phyloP scores from a whole-genome alignment of 768 basidiomycete species.

The Terana coerulea region DNA sequence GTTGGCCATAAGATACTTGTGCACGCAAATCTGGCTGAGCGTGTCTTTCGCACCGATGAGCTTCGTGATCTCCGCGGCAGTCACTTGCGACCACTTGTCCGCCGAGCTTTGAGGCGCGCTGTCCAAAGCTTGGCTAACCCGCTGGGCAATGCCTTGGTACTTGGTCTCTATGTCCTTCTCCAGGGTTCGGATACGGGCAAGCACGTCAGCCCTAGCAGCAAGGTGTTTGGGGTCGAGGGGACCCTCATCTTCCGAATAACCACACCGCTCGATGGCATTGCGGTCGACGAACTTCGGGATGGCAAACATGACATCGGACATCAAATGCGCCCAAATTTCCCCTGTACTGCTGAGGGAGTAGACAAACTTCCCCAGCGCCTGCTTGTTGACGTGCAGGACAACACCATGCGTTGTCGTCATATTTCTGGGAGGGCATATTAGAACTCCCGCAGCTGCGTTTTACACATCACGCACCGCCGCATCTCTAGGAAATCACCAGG shows the following conservation, averaged over 20 bases:
- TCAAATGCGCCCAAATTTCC: conserved; percentile 45
- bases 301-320: conserved; percentile 54
- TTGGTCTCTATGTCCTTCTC: conserved; percentile 42
- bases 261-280: conserved; percentile 48
- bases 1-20: conserved; percentile 61
- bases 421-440: conserved; percentile 8
- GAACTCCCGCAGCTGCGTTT: too few relatives aligned
- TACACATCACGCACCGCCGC: conserved; percentile 21
- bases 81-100: conserved; percentile 51
- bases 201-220: conserved; percentile 60
- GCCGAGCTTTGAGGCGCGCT: conserved; percentile 41
- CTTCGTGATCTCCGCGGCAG: conserved; percentile 48
- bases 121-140: conserved; percentile 36
- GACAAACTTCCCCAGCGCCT: conserved; percentile 1
- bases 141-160: conserved; percentile 30
- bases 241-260: conserved; percentile 25
- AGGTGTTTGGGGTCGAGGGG: conserved; percentile 28
- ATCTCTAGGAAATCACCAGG: conserved; percentile 30
- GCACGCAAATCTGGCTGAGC: conserved; percentile 47
- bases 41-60: conserved; percentile 20
- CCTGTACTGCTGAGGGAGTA: conserved; percentile 31
- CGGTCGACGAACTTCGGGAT: conserved; percentile 52
- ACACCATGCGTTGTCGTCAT: conserved; percentile 12
- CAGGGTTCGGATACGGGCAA: conserved; percentile 55
- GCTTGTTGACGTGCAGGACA: conserved; percentile 7